Conservation (phyloP, 73 alveolate genomes). For the Paramecium biaurelia region DNA sequence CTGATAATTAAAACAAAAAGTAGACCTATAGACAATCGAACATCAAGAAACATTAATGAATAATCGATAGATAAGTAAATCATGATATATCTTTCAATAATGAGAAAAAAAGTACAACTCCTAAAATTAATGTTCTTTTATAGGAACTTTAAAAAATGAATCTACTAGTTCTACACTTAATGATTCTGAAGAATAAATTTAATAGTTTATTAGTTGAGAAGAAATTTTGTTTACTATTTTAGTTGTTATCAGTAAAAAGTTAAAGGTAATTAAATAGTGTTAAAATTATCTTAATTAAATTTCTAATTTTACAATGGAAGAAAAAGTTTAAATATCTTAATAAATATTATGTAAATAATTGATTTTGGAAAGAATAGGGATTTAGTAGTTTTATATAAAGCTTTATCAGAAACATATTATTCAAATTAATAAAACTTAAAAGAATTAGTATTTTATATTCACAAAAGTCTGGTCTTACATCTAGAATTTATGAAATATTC, state of each 20-base stretch:
- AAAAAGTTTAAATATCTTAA: background rate
- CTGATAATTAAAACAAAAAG: background rate
- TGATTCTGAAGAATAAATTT: background rate
- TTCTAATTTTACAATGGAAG: background rate
- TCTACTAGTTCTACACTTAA: background rate
- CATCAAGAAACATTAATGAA: background rate
- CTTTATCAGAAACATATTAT: background rate
- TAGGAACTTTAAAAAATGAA: slow-evolving; percentile 5
- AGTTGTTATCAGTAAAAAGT: background rate
- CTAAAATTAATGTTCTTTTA: background rate
- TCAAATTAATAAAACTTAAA: background rate
- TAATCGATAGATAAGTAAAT: background rate
- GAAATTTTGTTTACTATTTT: background rate
- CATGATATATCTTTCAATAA: background rate
- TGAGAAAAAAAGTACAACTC: background rate
- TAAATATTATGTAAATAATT: background rate
- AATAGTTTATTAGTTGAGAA: background rate
- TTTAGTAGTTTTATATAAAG: background rate
- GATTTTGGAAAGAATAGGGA: background rate
- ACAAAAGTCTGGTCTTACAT: background rate
- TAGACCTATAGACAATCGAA: background rate
- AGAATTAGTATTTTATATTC: background rate
- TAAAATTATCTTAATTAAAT: background rate
- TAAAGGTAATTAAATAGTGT: background rate
- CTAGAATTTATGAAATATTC: background rate